Percentiles rank a stretch among this genome's conserved stretches.
phyloP scores from a whole-genome alignment of 1,284 basidiomycete genomes.

The Pyrrhoderma lamaoense region DNA sequence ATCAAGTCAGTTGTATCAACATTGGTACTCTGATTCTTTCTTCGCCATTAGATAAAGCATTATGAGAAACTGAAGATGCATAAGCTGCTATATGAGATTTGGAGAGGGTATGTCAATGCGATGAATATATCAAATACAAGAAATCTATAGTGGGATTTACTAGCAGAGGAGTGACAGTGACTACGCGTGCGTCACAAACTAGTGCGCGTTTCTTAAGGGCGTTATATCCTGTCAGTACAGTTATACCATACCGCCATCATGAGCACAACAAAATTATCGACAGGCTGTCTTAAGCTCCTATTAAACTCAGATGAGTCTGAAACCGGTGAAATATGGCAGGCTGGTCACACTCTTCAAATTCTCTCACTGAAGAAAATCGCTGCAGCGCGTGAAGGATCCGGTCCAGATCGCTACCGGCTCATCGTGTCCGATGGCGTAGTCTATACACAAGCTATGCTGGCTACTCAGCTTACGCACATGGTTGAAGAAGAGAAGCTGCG shows the following conservation, averaged over 20 bases:
- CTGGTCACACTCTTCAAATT: conserved; percentile 67
- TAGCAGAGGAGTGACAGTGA: too few species aligned
- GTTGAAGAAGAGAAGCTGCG: conserved; percentile 64
- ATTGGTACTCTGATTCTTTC: too few species aligned
- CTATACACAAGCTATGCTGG: conserved; percentile 91
- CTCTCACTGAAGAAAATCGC: conserved; percentile 78
- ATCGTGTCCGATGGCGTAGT: conserved; percentile 77
- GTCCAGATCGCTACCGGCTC: conserved; percentile 57
- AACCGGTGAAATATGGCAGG: conserved; percentile 38
- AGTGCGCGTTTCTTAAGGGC: too few species aligned
- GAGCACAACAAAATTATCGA: conserved; percentile 41
- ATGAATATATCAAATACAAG: too few species aligned
- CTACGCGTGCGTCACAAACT: too few species aligned
- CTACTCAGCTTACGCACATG: conserved; percentile 81
- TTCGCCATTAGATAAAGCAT: too few species aligned
- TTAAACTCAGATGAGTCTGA: conserved; percentile 41
- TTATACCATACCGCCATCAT: conserved; percentile 1
- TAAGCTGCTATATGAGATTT: too few species aligned
- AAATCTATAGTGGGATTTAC: too few species aligned
- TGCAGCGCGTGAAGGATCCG: conserved; percentile 31
- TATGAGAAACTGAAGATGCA: too few species aligned
- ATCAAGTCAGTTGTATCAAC: too few species aligned
- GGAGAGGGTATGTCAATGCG: too few species aligned
- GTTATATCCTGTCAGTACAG: too few species aligned
- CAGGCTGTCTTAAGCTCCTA: conserved; percentile 50